Conservation (phyloP, 1,284 basidiomycete species). For the Chalciporus sp. region DNA sequence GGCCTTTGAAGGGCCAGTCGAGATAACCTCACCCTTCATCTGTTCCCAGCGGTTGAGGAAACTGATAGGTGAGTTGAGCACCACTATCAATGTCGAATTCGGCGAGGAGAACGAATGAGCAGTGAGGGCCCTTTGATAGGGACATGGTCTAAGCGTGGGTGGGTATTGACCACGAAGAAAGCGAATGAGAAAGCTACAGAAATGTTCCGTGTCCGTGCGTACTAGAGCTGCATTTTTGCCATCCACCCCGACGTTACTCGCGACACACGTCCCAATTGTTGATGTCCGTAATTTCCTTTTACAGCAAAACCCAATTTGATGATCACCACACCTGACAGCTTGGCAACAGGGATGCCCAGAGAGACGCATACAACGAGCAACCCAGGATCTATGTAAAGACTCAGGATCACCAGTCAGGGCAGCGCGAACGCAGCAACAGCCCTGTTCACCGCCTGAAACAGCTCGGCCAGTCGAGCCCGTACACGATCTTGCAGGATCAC, state of each 20-base stretch:
- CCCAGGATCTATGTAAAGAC: not conserved
- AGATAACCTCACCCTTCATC: constrained; percentile 79
- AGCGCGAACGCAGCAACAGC: constrained; percentile 29
- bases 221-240: constrained; percentile 16
- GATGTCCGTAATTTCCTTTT: constrained; percentile 31
- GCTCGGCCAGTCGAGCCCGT: constrained; percentile 23
- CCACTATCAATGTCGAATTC: constrained; percentile 96
- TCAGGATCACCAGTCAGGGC: constrained; percentile 12
- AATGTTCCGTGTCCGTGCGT: constrained; percentile 2
- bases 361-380: not conserved
- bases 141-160: constrained; percentile 34
- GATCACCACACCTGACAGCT: not conserved
- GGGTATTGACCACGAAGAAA: not conserved
- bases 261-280: constrained; percentile 9
- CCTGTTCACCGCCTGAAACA: constrained; percentile 29
- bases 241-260: constrained; percentile 5
- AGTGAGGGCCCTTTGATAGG: constrained; percentile 59
- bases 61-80: constrained; percentile 90
- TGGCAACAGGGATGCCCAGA: not conserved
- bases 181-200: constrained; percentile 4
- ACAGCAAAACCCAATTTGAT: constrained; percentile 7
- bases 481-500: constrained; percentile 22
- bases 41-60: constrained; percentile 88
- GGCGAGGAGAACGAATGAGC: constrained; percentile 90
- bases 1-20: not conserved